Percentiles rank a stretch among this genome's conserved stretches.
Conservation (phyloP, 2,329 filamentous ascomycete genomes). For the Penicillium capsulatum region DNA sequence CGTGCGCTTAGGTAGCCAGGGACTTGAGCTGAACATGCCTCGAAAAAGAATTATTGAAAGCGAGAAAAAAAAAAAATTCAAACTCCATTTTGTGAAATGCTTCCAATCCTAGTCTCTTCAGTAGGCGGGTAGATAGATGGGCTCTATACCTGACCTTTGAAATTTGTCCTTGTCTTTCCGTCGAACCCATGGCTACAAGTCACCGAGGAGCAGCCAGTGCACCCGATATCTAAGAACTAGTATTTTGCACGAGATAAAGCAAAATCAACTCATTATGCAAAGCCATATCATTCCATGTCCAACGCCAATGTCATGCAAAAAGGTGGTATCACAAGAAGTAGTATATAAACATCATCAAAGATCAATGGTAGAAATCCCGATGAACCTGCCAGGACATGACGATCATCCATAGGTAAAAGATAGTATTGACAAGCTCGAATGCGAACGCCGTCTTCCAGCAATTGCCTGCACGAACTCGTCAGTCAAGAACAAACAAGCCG, state of each 20-base stretch:
- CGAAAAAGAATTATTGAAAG: too few relatives aligned
- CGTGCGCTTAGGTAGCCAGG: too few relatives aligned
- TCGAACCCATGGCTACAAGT: too few relatives aligned
- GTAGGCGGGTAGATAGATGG: too few relatives aligned
- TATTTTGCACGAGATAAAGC: too few relatives aligned
- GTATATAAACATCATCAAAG: constrained; percentile 4
- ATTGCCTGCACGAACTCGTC: constrained; percentile 41
- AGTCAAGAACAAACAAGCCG: constrained; percentile 15
- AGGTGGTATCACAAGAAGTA: constrained; percentile 13
- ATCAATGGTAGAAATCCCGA: constrained; percentile 30
- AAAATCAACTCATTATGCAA: not conserved
- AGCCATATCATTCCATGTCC: not conserved
- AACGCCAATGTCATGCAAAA: constrained; percentile 15
- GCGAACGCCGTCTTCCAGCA: constrained; percentile 62
- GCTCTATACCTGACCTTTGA: too few relatives aligned
- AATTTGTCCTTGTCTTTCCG: too few relatives aligned
- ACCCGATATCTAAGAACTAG: constrained; percentile 1
- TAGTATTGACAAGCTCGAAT: constrained; percentile 59
- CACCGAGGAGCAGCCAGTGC: too few relatives aligned
- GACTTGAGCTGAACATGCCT: too few relatives aligned
- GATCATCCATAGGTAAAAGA: constrained; percentile 66
- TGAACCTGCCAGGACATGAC: constrained; percentile 57
- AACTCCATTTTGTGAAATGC: too few relatives aligned
- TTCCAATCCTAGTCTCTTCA: too few relatives aligned
- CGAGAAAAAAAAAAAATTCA: too few relatives aligned